Percentiles rank a stretch among this genome's conserved stretches.
phyloP scores from a whole-genome alignment of 768 basidiomycete species.

The Kwoniella mangroviensis region DNA sequence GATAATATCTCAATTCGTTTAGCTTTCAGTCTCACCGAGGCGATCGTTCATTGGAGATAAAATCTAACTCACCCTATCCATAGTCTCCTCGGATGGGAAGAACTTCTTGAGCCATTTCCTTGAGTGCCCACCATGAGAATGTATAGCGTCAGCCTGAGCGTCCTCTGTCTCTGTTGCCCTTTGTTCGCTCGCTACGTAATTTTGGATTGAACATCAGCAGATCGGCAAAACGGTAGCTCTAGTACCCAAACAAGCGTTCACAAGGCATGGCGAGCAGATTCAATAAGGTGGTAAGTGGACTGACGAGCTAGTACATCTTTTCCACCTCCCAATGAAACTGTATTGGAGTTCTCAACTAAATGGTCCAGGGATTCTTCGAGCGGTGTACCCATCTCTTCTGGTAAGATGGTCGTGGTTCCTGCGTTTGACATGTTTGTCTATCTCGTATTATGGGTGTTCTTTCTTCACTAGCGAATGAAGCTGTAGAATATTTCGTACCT shows the following conservation, averaged over 20 bases:
- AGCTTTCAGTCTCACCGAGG: too few relatives aligned
- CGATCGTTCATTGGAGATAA: too few relatives aligned
- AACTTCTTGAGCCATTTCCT: conserved; percentile 46
- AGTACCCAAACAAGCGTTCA: too few relatives aligned
- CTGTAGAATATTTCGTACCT: too few relatives aligned
- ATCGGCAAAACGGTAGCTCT: not conserved
- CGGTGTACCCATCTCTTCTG: conserved; percentile 40
- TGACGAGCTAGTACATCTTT: conserved; percentile 40
- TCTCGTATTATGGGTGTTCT: not conserved
- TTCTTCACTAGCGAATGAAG: too few relatives aligned
- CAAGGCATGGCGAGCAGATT: too few relatives aligned
- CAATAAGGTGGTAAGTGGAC: not conserved
- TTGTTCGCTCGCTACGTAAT: conserved; percentile 33
- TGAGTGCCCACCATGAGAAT: conserved; percentile 38
- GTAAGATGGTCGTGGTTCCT: conserved; percentile 30
- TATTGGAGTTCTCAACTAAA: conserved; percentile 37
- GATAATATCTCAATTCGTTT: too few relatives aligned
- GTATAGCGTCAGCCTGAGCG: conserved; percentile 39
- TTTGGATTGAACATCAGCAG: not conserved
- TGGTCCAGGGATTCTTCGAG: conserved; percentile 47
- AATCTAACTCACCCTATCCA: conserved; percentile 47
- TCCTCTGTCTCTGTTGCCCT: not conserved
- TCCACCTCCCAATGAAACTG: conserved; percentile 1
- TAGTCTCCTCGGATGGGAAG: conserved; percentile 50
- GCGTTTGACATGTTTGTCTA: conserved; percentile 30